Base-by-base conservation (phyloP, 768 basidiomycete species). In the Clitopilus hobsonii region DNA sequence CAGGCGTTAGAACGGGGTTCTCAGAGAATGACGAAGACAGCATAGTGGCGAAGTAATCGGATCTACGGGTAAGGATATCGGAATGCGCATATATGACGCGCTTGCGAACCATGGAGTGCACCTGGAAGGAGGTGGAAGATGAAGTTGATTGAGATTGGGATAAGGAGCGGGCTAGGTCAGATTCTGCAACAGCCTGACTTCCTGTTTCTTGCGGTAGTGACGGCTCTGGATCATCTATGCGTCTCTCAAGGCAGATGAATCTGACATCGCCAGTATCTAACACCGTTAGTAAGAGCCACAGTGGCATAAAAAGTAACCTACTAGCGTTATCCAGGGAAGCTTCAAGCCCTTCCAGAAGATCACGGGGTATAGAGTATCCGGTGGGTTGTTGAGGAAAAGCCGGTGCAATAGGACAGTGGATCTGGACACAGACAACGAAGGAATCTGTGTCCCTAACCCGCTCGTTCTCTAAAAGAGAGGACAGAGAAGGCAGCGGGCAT, bases 1-100 rank as follows among this genome's bases (percentile, higher is more conserved):
- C 80, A 1, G 70, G 67, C 7, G 66, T 27, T 27, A 69, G 47
- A 23, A 71, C 61, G 1, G 68, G 49, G 51, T 71, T 84, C 67
- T 90, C 89, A n/a, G 81, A 67, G 62, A 91, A 92, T 0, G 84
- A 76, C 0, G 87, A 88, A 20, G 79, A 71, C 10, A 91, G 75
- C 81, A 91, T 86, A 0, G 85, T 88, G 4, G 82, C 77, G 60
- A 91, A 90, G 62, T 91, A 91, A 57, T 90, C 89, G 13, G 88
- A 88, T n/a, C 89, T 75, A 10, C 80, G 76, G 49, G 71, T 82
- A 20, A 91, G 76, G 51, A 92, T 88, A 60, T 89, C 88, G 6
- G 85, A 85, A 64, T 91, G 89, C 1, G 88, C 89, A 63, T 88
- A 91, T 32, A 92, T 80, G 28, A 85, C 67, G 30, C 89, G 78